Conservation (phyloP, 257 asterid genomes). For the Ocimum tenuiflorum region DNA sequence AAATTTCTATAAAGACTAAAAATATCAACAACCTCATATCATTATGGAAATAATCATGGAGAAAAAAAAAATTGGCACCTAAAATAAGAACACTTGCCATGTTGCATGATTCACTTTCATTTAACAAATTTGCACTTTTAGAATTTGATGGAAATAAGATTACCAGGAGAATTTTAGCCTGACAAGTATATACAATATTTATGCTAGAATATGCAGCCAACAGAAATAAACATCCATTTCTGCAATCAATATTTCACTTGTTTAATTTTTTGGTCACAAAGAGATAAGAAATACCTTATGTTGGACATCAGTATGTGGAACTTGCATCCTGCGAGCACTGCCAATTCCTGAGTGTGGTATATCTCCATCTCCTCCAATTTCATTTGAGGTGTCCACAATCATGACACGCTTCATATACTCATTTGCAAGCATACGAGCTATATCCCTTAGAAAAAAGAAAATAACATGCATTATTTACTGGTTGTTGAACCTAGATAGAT, state of each 20-base stretch:
- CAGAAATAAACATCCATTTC: neutral
- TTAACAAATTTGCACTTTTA: neutral
- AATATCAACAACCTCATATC: neutral
- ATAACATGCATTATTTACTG: neutral
- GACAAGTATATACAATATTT: neutral
- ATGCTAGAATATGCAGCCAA: neutral
- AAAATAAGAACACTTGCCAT: neutral
- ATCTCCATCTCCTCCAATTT: slow-evolving; percentile 98
- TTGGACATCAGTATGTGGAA: slow-evolving; percentile 82
- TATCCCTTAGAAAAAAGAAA: slow-evolving; percentile 52
- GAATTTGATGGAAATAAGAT: neutral
- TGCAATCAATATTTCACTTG: neutral
- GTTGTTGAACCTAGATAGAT: neutral
- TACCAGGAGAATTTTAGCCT: neutral
- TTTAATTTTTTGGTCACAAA: neutral
- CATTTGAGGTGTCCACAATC: slow-evolving; percentile 99
- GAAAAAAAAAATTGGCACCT: neutral
- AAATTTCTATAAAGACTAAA: neutral
- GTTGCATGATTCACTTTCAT: neutral
- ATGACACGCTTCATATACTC: slow-evolving; percentile 85
- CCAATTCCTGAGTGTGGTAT: slow-evolving; percentile 95
- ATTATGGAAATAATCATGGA: neutral
- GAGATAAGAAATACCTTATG: slow-evolving; percentile 56
- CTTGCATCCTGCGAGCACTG: slow-evolving; percentile 96
- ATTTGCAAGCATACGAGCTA: slow-evolving; percentile 94